phyloP scores from a whole-genome alignment of 768 basidiomycete species.

The Amanita subjunquillea region DNA sequence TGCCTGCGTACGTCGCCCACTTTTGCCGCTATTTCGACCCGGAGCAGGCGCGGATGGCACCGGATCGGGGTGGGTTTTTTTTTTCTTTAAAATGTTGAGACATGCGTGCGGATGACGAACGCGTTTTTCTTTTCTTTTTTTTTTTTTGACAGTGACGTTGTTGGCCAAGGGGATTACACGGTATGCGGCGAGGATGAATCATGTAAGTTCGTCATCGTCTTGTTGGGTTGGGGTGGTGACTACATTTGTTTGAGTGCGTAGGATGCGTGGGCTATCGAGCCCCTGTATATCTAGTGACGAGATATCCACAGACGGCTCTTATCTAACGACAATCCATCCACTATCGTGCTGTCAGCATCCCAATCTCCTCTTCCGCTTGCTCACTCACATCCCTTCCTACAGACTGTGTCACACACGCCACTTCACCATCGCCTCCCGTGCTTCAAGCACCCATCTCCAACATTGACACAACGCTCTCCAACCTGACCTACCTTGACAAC shows the following conservation, averaged over 20 bases:
- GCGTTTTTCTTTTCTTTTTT: neutral
- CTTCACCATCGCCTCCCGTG: constrained; percentile 46
- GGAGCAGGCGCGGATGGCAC: constrained; percentile 53
- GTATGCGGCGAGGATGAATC: constrained; percentile 34
- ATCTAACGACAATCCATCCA: constrained; percentile 64
- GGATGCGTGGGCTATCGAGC: constrained; percentile 38
- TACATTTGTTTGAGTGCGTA: constrained; percentile 5
- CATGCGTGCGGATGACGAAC: neutral
- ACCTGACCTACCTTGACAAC: constrained; percentile 70
- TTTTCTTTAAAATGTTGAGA: too few species aligned
- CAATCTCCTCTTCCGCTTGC: neutral
- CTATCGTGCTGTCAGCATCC: neutral
- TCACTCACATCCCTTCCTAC: constrained; percentile 4
- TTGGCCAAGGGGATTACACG: constrained; percentile 56
- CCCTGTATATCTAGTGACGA: constrained; percentile 49
- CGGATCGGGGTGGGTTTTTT: constrained; percentile 49
- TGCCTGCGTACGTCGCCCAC: constrained; percentile 29
- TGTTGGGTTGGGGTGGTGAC: constrained; percentile 13
- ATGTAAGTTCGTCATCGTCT: constrained; percentile 23
- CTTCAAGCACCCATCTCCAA: constrained; percentile 55
- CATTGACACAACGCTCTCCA: constrained; percentile 48
- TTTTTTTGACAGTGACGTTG: constrained; percentile 36
- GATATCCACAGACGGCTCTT: constrained; percentile 46
- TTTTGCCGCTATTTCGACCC: constrained; percentile 61
- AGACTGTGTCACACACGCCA: constrained; percentile 52